These are phyloP conservation scores for Penicillium coprophilum DNA, from an alignment of 495 filamentous ascomycete genomes.

Conservation along the genomic window DNA sequence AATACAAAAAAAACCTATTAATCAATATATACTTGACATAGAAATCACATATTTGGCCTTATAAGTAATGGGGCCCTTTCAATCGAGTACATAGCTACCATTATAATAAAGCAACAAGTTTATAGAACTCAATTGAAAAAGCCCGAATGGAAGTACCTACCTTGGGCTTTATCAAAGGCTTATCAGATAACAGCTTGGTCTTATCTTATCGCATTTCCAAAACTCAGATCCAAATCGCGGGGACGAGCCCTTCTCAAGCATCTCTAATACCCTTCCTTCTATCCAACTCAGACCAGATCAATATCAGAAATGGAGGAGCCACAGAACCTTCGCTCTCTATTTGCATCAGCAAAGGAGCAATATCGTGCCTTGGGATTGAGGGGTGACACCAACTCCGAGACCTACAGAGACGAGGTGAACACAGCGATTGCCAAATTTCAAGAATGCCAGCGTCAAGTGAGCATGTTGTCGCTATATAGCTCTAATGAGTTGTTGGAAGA, in stretches of 20 bases:
- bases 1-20: neutral
- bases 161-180: slow-evolving; percentile 8
- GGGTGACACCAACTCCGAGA: slow-evolving; percentile 52
- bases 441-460: slow-evolving; percentile 66
- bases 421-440: slow-evolving; percentile 68
- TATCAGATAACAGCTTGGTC: slow-evolving; percentile 18
- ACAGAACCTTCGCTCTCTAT: slow-evolving; percentile 59
- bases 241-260: slow-evolving; percentile 7
- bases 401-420: slow-evolving; percentile 66
- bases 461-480: slow-evolving; percentile 77
- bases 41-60: neutral
- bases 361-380: slow-evolving; percentile 51
- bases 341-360: slow-evolving; percentile 55
- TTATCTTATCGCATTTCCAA: slow-evolving; percentile 23
- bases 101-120: too few relatives aligned
- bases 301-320: slow-evolving; percentile 52
- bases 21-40: neutral
- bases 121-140: slow-evolving; percentile 5
- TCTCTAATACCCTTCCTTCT: neutral
- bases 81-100: too few relatives aligned
- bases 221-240: slow-evolving; percentile 26
- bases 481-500: slow-evolving; percentile 89
- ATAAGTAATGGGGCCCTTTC: neutral
- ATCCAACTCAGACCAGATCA: slow-evolving; percentile 9
- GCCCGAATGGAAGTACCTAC: neutral